Percentiles rank a stretch among this genome's conserved stretches.
Conservation (phyloP, 106 monocot species). For the Posidonia australis region DNA sequence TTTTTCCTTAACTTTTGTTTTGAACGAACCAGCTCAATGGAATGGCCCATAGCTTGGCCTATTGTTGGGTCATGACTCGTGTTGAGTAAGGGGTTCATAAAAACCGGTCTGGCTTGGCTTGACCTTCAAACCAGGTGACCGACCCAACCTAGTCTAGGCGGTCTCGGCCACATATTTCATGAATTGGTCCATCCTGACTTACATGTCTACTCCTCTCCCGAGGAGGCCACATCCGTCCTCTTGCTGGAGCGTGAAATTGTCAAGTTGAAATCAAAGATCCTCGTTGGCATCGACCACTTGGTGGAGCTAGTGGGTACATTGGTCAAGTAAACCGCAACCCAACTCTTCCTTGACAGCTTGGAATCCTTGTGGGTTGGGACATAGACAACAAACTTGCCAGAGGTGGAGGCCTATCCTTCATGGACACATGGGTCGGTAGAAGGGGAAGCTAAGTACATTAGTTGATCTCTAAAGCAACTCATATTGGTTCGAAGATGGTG, state of each 20-base stretch:
- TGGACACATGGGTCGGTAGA: slow-evolving; percentile 9
- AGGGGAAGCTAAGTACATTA: background rate
- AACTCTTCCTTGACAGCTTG: slow-evolving; percentile 42
- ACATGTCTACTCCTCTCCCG: slow-evolving; percentile 10
- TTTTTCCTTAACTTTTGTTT: too few relatives aligned
- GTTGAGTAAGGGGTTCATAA: too few relatives aligned
- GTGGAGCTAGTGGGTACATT: slow-evolving; percentile 38
- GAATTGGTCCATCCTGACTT: too few relatives aligned
- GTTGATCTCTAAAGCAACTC: slow-evolving; percentile 10
- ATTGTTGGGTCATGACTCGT: too few relatives aligned
- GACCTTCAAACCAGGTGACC: too few relatives aligned
- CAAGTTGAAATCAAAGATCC: slow-evolving; percentile 66
- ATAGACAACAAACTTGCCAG: slow-evolving; percentile 48
- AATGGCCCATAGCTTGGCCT: too few relatives aligned
- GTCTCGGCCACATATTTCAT: too few relatives aligned
- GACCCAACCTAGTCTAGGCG: too few relatives aligned
- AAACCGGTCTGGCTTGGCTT: too few relatives aligned
- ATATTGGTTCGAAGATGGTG: slow-evolving; percentile 2
- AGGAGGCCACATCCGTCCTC: slow-evolving; percentile 85
- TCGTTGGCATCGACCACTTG: slow-evolving; percentile 45
- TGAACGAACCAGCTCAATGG: too few relatives aligned
- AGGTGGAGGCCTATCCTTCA: slow-evolving; percentile 62
- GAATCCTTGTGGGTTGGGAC: slow-evolving; percentile 60
- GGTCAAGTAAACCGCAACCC: slow-evolving; percentile 83
- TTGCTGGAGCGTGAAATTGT: slow-evolving; percentile 67